A percentile compares a stretch with the other conserved stretches of the same genome.
These are phyloP conservation scores for Asterophora parasitica DNA, from an alignment of 768 basidiomycete genomes.

Conservation along the genomic window DNA sequence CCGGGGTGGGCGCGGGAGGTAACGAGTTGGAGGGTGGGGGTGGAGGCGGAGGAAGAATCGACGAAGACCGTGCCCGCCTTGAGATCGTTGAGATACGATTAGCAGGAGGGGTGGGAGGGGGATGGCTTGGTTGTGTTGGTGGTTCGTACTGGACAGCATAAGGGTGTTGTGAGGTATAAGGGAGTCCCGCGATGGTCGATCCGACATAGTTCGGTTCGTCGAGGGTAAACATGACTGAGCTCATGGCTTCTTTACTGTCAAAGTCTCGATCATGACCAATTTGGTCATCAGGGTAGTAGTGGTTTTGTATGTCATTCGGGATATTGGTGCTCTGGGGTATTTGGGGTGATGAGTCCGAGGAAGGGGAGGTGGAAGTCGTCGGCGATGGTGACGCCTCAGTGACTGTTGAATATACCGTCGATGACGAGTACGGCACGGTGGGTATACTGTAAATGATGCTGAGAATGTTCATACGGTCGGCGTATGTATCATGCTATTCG, in stretches of 20 bases:
- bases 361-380: constrained; percentile 43
- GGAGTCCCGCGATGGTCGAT: constrained; percentile 26
- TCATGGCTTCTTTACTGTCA: constrained; percentile 37
- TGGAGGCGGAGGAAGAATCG: constrained; percentile 58
- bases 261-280: constrained; percentile 24
- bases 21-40: constrained; percentile 61
- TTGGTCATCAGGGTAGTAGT: constrained; percentile 19
- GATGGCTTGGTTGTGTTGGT: constrained; percentile 22
- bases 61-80: constrained; percentile 48
- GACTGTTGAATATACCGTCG: constrained; percentile 39
- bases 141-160: constrained; percentile 47
- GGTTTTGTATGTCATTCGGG: constrained; percentile 33
- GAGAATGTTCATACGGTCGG: constrained; percentile 90
- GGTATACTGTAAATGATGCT: constrained; percentile 87
- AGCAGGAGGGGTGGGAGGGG: constrained; percentile 17
- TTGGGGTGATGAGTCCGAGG: constrained; percentile 43
- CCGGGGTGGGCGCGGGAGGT: constrained; percentile 50
- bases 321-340: constrained; percentile 32
- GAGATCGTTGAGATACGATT: constrained; percentile 31
- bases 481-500: constrained; percentile 87
- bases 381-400: constrained; percentile 20
- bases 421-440: constrained; percentile 61
- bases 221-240: constrained; percentile 42
- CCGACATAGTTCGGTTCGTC: constrained; percentile 31
- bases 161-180: constrained; percentile 38